Evolutionary conservation across 2,329 filamentous ascomycete species (phyloP).

Genomic region (Endocalyx cinctus): DNA sequence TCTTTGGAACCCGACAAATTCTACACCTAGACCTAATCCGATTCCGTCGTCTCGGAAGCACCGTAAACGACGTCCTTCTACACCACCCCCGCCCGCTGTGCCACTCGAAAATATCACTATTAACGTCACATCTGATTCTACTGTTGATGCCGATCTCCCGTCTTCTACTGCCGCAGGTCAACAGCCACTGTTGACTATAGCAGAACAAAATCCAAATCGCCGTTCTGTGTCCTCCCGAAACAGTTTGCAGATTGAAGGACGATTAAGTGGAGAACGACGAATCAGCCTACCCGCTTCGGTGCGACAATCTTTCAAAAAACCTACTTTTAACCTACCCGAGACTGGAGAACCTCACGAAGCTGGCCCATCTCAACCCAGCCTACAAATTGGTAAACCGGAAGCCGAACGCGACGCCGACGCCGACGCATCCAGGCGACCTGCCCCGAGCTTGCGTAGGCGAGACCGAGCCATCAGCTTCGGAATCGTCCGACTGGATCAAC

Average conservation of each 20-base stretch:
- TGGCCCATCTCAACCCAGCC: conserved; percentile 18
- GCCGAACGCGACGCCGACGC: conserved; percentile 12
- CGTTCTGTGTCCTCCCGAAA: conserved; percentile 38
- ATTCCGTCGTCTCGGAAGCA: conserved; percentile 20
- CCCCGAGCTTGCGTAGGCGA: conserved; percentile 25
- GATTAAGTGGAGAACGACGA: conserved; percentile 40
- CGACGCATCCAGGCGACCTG: conserved; percentile 21
- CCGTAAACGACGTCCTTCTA: conserved; percentile 45
- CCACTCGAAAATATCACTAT: conserved; percentile 44
- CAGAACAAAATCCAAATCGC: conserved; percentile 44
- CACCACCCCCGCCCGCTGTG: conserved; percentile 48
- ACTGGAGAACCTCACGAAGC: conserved; percentile 17
- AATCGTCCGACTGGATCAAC: conserved; percentile 18
- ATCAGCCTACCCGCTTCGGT: conserved; percentile 51
- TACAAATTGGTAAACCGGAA: no score
- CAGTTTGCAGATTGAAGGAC: conserved; percentile 48
- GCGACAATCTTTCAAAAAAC: conserved; percentile 47
- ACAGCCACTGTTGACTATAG: conserved; percentile 46
- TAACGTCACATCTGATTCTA: conserved; percentile 38
- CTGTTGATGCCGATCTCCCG: conserved; percentile 31
- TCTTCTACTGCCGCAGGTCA: conserved; percentile 38
- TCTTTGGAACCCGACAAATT: conserved; percentile 59
- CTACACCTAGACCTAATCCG: conserved; percentile 41
- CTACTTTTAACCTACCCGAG: conserved; percentile 26
- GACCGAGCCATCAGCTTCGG: conserved; percentile 25